A percentile compares a stretch with the other conserved stretches of the same genome.
Evolutionary conservation across 73 alveolate species (phyloP).

Genomic region (Paramecium tetraurelia): DNA sequence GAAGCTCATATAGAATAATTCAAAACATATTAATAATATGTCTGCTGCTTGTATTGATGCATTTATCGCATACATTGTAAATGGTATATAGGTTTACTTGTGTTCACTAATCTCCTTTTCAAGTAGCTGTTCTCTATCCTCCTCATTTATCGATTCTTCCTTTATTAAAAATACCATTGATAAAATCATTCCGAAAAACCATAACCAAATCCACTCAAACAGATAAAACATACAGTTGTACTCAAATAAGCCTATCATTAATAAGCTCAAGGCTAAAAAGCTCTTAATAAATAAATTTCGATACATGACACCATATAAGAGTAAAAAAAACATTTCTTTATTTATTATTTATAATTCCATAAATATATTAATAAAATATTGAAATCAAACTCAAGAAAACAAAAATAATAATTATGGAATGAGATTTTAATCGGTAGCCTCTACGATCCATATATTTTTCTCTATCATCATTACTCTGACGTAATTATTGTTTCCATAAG

Average conservation of each 20-base stretch:
- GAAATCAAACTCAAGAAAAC: background rate
- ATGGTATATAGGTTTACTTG: background rate
- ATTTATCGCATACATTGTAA: background rate
- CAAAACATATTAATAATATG: background rate
- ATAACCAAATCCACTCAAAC: constrained; percentile 39
- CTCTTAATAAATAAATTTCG: background rate
- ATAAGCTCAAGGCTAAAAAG: background rate
- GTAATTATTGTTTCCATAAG: background rate
- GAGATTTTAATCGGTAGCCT: background rate
- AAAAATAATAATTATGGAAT: background rate
- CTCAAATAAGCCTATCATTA: constrained; percentile 3
- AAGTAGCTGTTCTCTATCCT: background rate
- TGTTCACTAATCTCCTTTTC: background rate
- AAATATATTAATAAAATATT: background rate
- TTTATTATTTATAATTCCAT: background rate
- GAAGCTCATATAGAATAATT: constrained; percentile 8
- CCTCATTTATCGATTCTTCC: background rate
- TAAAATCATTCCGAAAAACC: background rate
- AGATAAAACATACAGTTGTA: background rate
- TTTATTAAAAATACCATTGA: background rate
- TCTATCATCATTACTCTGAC: background rate
- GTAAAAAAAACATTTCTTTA: constrained; percentile 28
- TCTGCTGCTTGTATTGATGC: background rate
- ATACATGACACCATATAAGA: constrained; percentile 43
- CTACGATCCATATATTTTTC: background rate